Base-by-base conservation (phyloP, 495 filamentous ascomycete species). In the Hypoxylon crocopeplum region DNA sequence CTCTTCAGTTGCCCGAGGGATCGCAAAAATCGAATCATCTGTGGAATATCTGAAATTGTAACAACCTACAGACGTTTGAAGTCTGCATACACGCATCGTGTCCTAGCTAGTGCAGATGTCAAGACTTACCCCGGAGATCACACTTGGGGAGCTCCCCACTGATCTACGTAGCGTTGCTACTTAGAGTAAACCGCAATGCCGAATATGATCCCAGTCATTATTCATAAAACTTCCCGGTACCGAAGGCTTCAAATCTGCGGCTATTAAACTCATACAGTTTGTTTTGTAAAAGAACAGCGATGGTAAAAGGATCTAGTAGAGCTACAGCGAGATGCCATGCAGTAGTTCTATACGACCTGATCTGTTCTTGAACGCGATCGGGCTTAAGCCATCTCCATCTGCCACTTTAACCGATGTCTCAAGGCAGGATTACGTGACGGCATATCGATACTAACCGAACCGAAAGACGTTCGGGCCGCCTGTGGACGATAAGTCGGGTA, bases 91-190 rank as follows among this genome's bases (percentile, higher is more conserved):
- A n/a, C n/a, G n/a, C n/a, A n/a, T n/a, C n/a, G n/a, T n/a, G n/a
- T n/a, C n/a, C n/a, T n/a, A n/a, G n/a, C n/a, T n/a, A n/a, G n/a
- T n/a, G n/a, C 0, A 39, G 48, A 38, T 32, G 6, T 39, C 13
- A 34, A 60, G 34, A 25, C 16, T 46, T 48, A 54, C 37, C 54
- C 59, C 44, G 38, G 60, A 64, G 54, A 54, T 58, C 53, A 54
- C 36, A 25, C 29, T 17, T n/a, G 46, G 21, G 27, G 16, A 47
- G 25, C 46, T 54, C 60, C 37, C 54, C 54, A 54, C 44, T 54
- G 54, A 64, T 64, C 60, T 58, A 48, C 60, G 8, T 20, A 24
- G 17, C 34, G 17, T 40, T 45, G 42, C 60, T 64, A 20, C 42
- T 52, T 52, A 8, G 38, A 48, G 59, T 52, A 38, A 51, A 56